These are phyloP conservation scores for Aspergillus tamarii DNA, from an alignment of 2,329 filamentous ascomycete genomes.

Conservation along the genomic window DNA sequence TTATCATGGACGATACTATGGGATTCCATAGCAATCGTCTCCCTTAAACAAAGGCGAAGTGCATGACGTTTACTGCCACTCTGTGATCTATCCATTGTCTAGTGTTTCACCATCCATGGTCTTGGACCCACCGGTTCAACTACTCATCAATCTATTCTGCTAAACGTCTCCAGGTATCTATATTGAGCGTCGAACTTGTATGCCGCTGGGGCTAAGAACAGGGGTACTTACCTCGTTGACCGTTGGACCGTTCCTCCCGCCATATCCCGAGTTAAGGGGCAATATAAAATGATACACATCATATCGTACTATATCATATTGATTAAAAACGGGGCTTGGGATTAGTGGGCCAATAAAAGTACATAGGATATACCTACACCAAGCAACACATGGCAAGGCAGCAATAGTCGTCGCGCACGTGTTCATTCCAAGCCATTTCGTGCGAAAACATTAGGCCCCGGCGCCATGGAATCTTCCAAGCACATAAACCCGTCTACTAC, in stretches of 20 bases:
- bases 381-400: neutral
- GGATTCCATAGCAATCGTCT: neutral
- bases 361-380: neutral
- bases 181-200: neutral
- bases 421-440: neutral
- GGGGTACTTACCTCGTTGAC: neutral
- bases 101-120: conserved; percentile 29
- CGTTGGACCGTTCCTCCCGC: neutral
- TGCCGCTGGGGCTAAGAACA: neutral
- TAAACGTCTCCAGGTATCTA: neutral
- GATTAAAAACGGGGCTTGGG: neutral
- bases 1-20: neutral
- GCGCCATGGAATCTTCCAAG: neutral
- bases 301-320: neutral
- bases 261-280: neutral
- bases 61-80: conserved; percentile 19
- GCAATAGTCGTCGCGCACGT: neutral
- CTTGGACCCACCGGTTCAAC: conserved; percentile 14
- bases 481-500: neutral
- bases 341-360: neutral
- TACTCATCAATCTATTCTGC: neutral
- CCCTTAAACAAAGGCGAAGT: neutral
- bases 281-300: neutral
- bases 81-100: conserved; percentile 22
- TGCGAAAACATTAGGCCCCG: neutral